Evolutionary conservation across 106 monocot genomes (phyloP).

Genomic region (Posidonia australis): DNA sequence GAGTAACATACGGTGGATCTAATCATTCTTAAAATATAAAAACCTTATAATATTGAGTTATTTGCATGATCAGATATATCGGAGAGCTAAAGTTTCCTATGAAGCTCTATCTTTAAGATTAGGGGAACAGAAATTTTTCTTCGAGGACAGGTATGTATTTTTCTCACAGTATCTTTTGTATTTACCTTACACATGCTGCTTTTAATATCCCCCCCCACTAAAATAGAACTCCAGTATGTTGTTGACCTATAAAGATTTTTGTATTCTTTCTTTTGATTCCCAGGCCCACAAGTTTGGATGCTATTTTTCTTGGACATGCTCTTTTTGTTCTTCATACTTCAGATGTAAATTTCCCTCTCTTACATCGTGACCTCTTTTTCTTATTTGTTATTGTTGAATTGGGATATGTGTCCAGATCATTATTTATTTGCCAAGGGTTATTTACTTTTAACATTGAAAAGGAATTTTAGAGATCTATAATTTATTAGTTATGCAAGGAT

Average conservation of each 20-base stretch:
- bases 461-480: too few species aligned
- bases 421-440: too few species aligned
- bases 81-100: constrained; percentile 53
- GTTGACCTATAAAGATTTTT: background rate
- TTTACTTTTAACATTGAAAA: too few species aligned
- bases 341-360: constrained; percentile 39
- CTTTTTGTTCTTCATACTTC: constrained; percentile 78
- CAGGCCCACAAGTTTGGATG: constrained; percentile 95
- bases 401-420: background rate
- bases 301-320: constrained; percentile 89
- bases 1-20: too few species aligned
- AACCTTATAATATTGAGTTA: background rate
- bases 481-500: too few species aligned
- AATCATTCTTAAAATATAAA: too few species aligned
- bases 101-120: constrained; percentile 64
- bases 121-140: constrained; percentile 68
- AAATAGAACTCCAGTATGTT: background rate
- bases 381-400: background rate
- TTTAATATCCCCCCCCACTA: too few species aligned
- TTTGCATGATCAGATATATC: constrained; percentile 51
- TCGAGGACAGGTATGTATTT: constrained; percentile 61
- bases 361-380: background rate
- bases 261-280: constrained; percentile 4
- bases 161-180: background rate
- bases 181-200: background rate